Evolutionary conservation across 768 basidiomycete genomes (phyloP).

Genomic region (Boletellus ananiceps): DNA sequence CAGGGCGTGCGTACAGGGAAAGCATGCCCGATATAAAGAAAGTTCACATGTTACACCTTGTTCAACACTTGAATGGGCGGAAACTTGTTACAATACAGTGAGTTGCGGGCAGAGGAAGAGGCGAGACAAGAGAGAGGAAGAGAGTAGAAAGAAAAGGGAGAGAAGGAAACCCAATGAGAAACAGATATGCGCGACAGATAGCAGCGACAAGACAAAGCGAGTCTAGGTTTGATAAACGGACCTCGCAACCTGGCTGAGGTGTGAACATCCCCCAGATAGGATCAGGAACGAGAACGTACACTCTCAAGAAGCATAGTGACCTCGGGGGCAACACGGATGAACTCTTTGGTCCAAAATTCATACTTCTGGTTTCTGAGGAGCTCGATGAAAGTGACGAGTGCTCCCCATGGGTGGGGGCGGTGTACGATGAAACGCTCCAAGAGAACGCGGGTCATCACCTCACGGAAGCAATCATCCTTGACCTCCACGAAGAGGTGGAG

Average conservation of each 20-base stretch:
- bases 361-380: conserved; percentile 86
- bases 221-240: conserved; percentile 77
- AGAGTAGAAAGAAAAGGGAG: conserved; percentile 1
- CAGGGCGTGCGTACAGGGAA: conserved; percentile 11
- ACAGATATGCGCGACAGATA: conserved; percentile 80
- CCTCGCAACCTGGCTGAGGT: conserved; percentile 57
- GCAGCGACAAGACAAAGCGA: conserved; percentile 56
- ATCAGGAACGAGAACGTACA: conserved; percentile 42
- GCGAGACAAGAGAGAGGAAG: conserved; percentile 11
- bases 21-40: conserved; percentile 34
- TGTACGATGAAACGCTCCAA: conserved; percentile 92
- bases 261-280: conserved; percentile 1
- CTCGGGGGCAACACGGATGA: conserved; percentile 80
- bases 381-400: conserved; percentile 90
- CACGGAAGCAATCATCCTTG: conserved; percentile 70
- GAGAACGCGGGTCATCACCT: conserved; percentile 84
- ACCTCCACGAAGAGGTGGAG: conserved; percentile 83
- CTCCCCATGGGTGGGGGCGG: conserved; percentile 96
- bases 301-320: conserved; percentile 81
- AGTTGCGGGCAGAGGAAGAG: conserved; percentile 41
- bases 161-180: conserved; percentile 53
- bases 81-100: conserved; percentile 82
- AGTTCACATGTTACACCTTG: conserved; percentile 48
- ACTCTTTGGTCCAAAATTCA: conserved; percentile 87
- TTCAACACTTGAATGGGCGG: conserved; percentile 54